phyloP scores from a whole-genome alignment of 192 early-diverging fungal genomes.

The Mortierella hygrophila region DNA sequence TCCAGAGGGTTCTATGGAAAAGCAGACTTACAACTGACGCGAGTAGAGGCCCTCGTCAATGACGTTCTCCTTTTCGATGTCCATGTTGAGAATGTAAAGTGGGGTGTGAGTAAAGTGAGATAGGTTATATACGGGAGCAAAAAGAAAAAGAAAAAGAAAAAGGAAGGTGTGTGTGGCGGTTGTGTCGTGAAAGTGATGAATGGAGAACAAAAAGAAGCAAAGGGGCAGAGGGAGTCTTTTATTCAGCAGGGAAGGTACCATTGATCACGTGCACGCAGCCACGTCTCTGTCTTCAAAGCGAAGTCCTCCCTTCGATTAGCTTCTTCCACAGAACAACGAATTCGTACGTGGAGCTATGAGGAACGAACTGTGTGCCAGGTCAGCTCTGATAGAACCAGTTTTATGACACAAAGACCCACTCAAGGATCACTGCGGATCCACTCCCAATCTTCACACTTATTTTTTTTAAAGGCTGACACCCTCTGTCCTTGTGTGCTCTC shows the following conservation, averaged over 20 bases:
- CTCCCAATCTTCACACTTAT: too few species aligned
- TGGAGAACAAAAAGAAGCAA: background rate
- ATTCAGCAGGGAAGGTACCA: background rate
- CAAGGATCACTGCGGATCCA: too few species aligned
- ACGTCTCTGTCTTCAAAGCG: background rate
- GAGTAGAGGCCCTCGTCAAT: constrained; percentile 99
- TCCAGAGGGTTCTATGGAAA: constrained; percentile 38
- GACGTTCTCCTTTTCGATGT: constrained; percentile 60
- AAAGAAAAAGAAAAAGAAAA: background rate
- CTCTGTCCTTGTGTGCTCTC: too few species aligned
- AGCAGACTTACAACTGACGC: constrained; percentile 91
- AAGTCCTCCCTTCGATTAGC: too few species aligned
- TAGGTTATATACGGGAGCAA: background rate
- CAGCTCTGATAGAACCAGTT: too few species aligned
- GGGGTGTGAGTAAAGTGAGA: background rate
- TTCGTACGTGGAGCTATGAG: too few species aligned
- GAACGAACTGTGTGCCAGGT: too few species aligned
- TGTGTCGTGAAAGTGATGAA: background rate
- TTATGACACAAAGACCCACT: too few species aligned
- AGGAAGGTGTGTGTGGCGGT: background rate
- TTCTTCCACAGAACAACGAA: too few species aligned
- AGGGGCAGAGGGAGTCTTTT: background rate
- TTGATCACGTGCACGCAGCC: constrained; percentile 2
- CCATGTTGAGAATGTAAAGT: constrained; percentile 37
- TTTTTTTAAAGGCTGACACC: too few species aligned